Evolutionary conservation across 352 stramenopile genomes (phyloP).

Genomic region (Pythium phragmiticola): DNA sequence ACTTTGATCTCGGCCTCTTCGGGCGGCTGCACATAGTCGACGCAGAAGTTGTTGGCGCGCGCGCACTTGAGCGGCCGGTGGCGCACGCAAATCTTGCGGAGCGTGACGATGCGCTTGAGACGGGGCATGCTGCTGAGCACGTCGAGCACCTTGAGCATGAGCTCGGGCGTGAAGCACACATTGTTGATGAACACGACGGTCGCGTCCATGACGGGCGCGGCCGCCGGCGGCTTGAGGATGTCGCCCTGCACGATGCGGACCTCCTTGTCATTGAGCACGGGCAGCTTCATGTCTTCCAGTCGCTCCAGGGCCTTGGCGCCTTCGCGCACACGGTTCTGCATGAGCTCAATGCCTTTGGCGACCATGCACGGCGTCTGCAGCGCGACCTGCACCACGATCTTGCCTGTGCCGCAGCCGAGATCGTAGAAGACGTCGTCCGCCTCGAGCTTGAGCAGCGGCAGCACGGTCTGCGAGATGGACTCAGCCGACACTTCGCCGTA

Average conservation of each 20-base stretch:
- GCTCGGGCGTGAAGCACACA: slow-evolving; percentile 71
- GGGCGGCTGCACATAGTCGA: slow-evolving; percentile 71
- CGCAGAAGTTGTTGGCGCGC: slow-evolving; percentile 52
- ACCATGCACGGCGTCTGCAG: slow-evolving; percentile 66
- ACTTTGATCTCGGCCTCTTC: slow-evolving; percentile 68
- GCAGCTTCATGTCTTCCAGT: slow-evolving; percentile 37
- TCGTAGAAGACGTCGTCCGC: slow-evolving; percentile 81
- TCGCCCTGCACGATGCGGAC: slow-evolving; percentile 71
- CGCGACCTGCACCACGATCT: slow-evolving; percentile 74
- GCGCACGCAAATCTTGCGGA: slow-evolving; percentile 80
- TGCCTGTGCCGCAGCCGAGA: slow-evolving; percentile 76
- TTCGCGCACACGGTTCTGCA: slow-evolving; percentile 78
- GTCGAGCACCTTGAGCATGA: slow-evolving; percentile 72
- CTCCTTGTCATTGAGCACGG: slow-evolving; percentile 47
- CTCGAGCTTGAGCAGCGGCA: slow-evolving; percentile 65
- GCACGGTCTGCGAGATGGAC: slow-evolving; percentile 58
- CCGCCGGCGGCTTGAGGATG: slow-evolving; percentile 58
- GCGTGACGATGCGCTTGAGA: slow-evolving; percentile 62
- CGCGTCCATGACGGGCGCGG: slow-evolving; percentile 59
- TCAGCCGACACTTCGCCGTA: slow-evolving; percentile 79
- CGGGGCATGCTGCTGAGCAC: slow-evolving; percentile 64
- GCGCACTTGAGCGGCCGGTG: slow-evolving; percentile 64
- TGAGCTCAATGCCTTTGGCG: slow-evolving; percentile 81
- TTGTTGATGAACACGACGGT: slow-evolving; percentile 89
- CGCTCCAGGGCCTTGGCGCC: slow-evolving; percentile 55